These are phyloP conservation scores for Rhizomucor miehei DNA, from an alignment of 371 early-diverging fungal genomes.

Conservation along the genomic window DNA sequence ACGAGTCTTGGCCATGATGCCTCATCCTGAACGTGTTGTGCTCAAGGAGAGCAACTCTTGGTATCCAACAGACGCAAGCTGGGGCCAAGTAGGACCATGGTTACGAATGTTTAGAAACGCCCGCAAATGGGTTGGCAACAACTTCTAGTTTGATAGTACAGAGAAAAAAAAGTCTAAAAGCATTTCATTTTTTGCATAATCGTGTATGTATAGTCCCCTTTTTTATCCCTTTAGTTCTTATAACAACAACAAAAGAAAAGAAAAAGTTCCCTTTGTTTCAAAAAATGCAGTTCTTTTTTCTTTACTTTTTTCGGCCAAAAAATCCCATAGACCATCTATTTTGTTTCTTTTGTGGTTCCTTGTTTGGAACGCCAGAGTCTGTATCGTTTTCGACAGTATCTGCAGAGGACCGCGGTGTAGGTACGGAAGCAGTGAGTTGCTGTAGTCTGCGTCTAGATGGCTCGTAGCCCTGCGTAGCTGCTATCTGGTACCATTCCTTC, in stretches of 20 bases:
- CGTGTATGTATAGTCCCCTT: too few relatives aligned
- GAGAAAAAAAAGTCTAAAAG: too few relatives aligned
- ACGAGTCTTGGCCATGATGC: conserved; percentile 93
- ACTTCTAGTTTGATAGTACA: conserved; percentile 20
- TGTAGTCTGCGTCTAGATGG: conserved; percentile 31
- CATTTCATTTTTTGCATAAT: too few relatives aligned
- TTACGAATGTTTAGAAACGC: conserved; percentile 81
- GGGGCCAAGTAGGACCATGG: conserved; percentile 85
- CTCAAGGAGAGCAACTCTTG: conserved; percentile 86
- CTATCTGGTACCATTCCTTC: conserved; percentile 45
- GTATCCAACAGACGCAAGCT: conserved; percentile 65
- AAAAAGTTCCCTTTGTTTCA: too few relatives aligned
- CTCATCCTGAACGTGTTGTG: conserved; percentile 95
- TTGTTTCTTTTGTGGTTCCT: conserved; percentile 1
- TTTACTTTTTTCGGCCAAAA: conserved; percentile 6
- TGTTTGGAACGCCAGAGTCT: not conserved
- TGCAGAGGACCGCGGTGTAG: not conserved
- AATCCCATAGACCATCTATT: not conserved
- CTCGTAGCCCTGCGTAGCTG: conserved; percentile 45
- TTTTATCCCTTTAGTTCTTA: too few relatives aligned
- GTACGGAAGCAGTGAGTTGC: not conserved
- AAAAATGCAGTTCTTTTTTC: conserved; percentile 3
- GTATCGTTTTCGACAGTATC: not conserved
- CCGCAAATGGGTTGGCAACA: conserved; percentile 71
- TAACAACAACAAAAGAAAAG: too few relatives aligned